Evolutionary conservation across 257 asterid genomes (phyloP), one percentile per base, ranked within the genome.

Genomic region (Ocimum tenuiflorum): DNA sequence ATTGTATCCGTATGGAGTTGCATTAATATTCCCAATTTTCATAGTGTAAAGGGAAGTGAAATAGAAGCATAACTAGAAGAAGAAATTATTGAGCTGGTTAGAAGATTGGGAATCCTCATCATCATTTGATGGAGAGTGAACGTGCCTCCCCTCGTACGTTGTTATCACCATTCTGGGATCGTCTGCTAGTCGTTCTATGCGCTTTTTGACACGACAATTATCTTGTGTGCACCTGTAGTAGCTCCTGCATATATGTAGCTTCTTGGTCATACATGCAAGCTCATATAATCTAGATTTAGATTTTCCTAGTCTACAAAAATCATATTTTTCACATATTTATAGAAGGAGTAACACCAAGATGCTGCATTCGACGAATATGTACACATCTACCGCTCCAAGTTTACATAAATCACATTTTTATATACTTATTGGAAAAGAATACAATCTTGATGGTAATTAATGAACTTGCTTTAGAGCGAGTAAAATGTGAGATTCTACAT

Each of bases 101-200:
- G 87, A 70, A 70, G 85, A 67, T 41, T 78, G 88, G 31, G 84
- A 73, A 41, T 90, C 94, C 1, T 86, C 95, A 3, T 88, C 82
- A 3, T 89, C 96, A 0, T 73, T 89, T 29, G 95, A 89, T 33
- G 98, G 96, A 20, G 92, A 73, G 70, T 91, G 98, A 47, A 76
- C n/a, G 75, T 89, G 98, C 60, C 98, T 81, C 0, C 96, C 98
- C 74, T 91, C 98, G 67, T 91, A 89, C 12, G 96, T 84, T 3
- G 98, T 91, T 67, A 91, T 91, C 54, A 91, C 98, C 98, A 91
- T 91, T 48, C 96, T 83, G 0, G 98, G 96, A 75, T 91, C 98
- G 58, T 89, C 96, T 2, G 89, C 96, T 15, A 89, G 78, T 66
- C 98, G 78, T 54, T 91, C 98, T 50, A 91, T 91, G 0, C 98